These are phyloP conservation scores for Boletus vermiculosoides DNA, from an alignment of 768 basidiomycete species.

Conservation along the genomic window DNA sequence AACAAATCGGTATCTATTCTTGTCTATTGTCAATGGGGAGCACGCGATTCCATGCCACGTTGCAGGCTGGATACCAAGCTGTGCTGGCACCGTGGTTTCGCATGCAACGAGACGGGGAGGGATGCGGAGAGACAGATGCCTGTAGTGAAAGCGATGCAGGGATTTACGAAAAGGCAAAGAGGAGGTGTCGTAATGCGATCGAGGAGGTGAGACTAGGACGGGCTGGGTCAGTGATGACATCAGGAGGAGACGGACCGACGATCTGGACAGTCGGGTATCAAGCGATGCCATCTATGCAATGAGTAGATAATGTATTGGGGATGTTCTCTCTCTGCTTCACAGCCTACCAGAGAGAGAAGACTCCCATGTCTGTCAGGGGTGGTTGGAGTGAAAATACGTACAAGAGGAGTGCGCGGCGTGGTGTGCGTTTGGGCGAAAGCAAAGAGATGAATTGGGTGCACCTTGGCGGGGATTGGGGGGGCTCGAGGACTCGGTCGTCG, in stretches of 20 bases:
- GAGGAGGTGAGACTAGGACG: neutral
- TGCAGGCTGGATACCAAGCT: neutral
- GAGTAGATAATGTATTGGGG: too few species aligned
- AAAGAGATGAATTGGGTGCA: neutral
- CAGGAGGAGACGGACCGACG: too few species aligned
- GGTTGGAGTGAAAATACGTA: neutral
- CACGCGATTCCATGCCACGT: neutral
- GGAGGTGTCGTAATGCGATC: neutral
- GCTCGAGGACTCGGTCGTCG: too few species aligned
- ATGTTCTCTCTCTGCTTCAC: too few species aligned
- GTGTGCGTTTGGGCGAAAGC: neutral
- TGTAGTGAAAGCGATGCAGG: too few species aligned
- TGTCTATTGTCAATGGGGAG: neutral
- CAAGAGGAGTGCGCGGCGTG: too few species aligned
- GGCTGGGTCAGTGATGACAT: neutral
- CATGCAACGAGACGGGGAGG: neutral
- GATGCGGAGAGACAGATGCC: neutral
- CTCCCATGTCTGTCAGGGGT: neutral
- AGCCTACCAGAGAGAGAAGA: too few species aligned
- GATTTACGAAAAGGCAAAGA: neutral
- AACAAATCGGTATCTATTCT: neutral
- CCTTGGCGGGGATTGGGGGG: neutral
- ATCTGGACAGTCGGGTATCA: too few species aligned
- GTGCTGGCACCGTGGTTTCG: neutral
- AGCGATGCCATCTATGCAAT: neutral